A percentile compares a stretch with the other conserved stretches of the same genome.
Conservation (phyloP, 208 protist species). For the Tritrichomonas musculus region DNA sequence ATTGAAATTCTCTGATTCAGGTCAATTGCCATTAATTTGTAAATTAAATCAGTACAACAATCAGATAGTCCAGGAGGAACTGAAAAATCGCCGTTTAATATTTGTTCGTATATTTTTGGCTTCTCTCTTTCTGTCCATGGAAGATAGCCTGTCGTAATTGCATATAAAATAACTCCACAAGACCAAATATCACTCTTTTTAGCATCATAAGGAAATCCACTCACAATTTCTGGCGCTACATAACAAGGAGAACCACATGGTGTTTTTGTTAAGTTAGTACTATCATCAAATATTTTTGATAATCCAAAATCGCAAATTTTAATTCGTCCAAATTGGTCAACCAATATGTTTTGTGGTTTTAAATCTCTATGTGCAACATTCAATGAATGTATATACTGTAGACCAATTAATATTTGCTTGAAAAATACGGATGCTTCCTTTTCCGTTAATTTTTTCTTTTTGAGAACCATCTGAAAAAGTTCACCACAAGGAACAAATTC, state of each 20-base stretch:
- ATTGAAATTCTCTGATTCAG: too few relatives aligned
- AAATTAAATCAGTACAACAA: too few relatives aligned
- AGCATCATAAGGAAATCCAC: background rate
- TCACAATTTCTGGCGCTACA: background rate
- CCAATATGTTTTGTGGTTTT: background rate
- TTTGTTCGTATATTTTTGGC: too few relatives aligned
- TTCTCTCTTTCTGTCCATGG: background rate
- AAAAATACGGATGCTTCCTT: background rate
- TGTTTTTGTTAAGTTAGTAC: background rate
- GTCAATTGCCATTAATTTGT: too few relatives aligned
- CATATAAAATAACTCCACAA: background rate
- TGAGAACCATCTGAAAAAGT: too few relatives aligned
- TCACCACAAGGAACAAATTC: too few relatives aligned
- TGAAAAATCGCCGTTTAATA: too few relatives aligned
- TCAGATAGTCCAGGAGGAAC: too few relatives aligned
- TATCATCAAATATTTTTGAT: too few relatives aligned
- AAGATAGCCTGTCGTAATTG: background rate
- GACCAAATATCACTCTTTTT: background rate
- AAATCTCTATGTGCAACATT: background rate
- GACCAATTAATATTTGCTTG: background rate
- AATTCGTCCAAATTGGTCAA: background rate
- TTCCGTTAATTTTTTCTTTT: too few relatives aligned
- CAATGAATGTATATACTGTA: background rate
- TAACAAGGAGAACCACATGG: background rate
- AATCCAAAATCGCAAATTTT: background rate